phyloP scores from a whole-genome alignment of 768 basidiomycete genomes.

The Trametes coccinea region DNA sequence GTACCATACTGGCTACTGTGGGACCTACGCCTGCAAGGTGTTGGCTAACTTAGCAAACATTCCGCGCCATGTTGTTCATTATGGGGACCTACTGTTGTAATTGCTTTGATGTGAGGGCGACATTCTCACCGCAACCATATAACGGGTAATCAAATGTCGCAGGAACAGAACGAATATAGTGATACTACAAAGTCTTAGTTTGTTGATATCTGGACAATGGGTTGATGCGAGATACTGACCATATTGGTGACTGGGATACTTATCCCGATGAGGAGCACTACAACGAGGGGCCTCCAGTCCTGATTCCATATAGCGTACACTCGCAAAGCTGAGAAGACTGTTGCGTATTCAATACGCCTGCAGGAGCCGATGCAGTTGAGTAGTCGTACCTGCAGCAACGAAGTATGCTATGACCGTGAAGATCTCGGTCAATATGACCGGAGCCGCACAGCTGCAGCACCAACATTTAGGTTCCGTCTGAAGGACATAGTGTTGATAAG shows the following conservation, averaged over 20 bases:
- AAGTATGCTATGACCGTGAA: constrained; percentile 10
- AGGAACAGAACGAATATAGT: constrained; percentile 5
- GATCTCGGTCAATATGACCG: constrained; percentile 8
- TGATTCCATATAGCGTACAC: constrained; percentile 18
- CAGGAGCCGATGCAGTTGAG: neutral
- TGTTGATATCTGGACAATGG: neutral
- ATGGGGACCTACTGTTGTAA: neutral
- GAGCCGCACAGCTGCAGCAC: constrained; percentile 1
- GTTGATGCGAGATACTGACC: neutral
- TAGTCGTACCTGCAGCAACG: neutral
- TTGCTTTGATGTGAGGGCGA: neutral
- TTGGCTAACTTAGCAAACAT: too few species aligned
- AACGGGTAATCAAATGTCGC: neutral
- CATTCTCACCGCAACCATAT: constrained; percentile 8
- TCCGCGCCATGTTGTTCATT: neutral
- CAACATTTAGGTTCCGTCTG: neutral
- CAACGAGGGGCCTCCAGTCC: constrained; percentile 3
- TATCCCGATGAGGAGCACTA: constrained; percentile 2
- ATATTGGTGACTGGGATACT: constrained; percentile 11
- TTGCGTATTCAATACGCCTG: neutral
- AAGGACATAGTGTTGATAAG: neutral
- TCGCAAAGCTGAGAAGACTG: constrained; percentile 14
- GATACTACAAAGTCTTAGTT: neutral
- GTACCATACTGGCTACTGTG: too few species aligned
- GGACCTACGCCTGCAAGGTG: too few species aligned